Base-by-base conservation (phyloP, 2,329 filamentous ascomycete genomes). In the Pseudocercospora pini-densiflorae region DNA sequence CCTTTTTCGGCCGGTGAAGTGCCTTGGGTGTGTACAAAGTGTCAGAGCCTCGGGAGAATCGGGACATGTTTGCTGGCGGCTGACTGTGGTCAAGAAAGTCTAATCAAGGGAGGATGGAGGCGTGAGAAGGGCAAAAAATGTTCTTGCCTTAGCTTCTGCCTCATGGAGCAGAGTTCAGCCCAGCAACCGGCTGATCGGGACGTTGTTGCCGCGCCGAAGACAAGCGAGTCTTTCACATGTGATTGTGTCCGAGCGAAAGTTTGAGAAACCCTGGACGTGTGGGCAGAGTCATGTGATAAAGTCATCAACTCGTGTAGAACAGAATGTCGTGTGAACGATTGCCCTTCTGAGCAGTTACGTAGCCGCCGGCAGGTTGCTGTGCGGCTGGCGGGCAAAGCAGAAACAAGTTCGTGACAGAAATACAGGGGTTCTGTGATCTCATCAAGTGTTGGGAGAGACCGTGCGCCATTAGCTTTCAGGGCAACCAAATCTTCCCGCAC, bases 131-230 rank as follows among this genome's bases (percentile, higher is more conserved):
- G 33, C 12, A 14, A 19, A 23, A 19, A 19, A 47, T n/a, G n/a
- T 47, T 19, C 45, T 2, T 47, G 45, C n/a, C 21, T 19, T 47
- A 16, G n/a, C 14, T 47, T 47, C 45, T 19, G 45, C 45, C 45
- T 47, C 21, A 16, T 12, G 45, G 16, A 8, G n/a, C 45, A 47
- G 45, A 47, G 45, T 47, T 49, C 19, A 21, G 14, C 12, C 12
- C 16, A 40, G 36, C 36, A n/a, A 21, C 45, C 45, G 45, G 45
- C 45, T 21, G 21, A 16, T 31, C 51, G 51, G 51, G 24, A 24
- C 51, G 51, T 54, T 54, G 51, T 21, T 54, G 51, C 51, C 51
- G 47, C 24, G 51, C 51, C 51, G 47, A 31, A n/a, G 21, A 54
- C 51, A 54, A 24, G 51, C 51, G 51, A 24, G 9, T 24, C 14